Percentiles rank a stretch among this genome's conserved stretches.
Conservation (phyloP, 495 filamentous ascomycete species). For the Cercophora samala region DNA sequence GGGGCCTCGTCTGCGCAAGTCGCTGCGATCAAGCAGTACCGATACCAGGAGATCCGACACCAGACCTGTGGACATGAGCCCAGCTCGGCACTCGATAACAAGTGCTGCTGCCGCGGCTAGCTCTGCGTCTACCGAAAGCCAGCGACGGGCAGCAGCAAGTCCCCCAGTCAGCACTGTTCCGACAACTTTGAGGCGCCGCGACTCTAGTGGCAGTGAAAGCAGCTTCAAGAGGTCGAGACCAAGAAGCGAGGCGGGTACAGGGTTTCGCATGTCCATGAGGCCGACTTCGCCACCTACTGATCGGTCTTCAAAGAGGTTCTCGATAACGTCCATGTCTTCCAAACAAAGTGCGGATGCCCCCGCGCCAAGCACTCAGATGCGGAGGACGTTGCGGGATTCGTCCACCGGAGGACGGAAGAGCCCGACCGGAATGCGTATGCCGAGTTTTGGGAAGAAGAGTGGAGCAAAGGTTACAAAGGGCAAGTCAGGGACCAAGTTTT, state of each 20-base stretch:
- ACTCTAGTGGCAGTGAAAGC: constrained; percentile 47
- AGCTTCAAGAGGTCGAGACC: constrained; percentile 45
- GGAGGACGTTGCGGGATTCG: constrained; percentile 30
- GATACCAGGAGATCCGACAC: constrained; percentile 5
- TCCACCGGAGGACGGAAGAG: constrained; percentile 23
- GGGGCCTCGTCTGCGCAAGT: constrained; percentile 28
- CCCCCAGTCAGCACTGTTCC: constrained; percentile 15
- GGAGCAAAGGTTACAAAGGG: constrained; percentile 12
- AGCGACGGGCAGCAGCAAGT: constrained; percentile 16
- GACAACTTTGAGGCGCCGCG: constrained; percentile 35
- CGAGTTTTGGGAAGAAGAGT: constrained; percentile 36
- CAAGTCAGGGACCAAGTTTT: constrained; percentile 24
- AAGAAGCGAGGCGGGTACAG: constrained; percentile 23
- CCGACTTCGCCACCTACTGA: constrained; percentile 27
- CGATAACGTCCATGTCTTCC: constrained; percentile 38
- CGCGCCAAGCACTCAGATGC: constrained; percentile 27
- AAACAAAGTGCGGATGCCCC: constrained; percentile 22
- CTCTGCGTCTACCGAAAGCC: constrained; percentile 13
- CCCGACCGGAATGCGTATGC: constrained; percentile 29
- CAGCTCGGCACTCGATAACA: constrained; percentile 9
- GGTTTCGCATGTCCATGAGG: constrained; percentile 44
- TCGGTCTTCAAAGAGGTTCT: constrained; percentile 37
- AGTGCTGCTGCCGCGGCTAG: constrained; percentile 12
- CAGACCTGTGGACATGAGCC: not conserved
- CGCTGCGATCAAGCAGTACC: constrained; percentile 27